These are phyloP conservation scores for Tubosaeta brunneosetosa DNA, from an alignment of 768 basidiomycete genomes.

Conservation along the genomic window DNA sequence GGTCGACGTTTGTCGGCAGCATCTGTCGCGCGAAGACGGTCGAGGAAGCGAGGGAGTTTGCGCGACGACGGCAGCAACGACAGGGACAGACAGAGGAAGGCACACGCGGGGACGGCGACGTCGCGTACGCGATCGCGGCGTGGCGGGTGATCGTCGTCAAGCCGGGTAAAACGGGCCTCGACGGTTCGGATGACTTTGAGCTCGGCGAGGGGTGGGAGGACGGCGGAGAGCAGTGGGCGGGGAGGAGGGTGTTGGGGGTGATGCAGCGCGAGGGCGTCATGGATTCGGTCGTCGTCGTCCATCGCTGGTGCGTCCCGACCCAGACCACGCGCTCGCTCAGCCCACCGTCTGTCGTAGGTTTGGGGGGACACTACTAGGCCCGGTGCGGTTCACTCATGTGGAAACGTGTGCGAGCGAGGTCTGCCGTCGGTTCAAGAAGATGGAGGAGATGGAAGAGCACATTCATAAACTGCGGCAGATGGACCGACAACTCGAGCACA, in stretches of 20 bases:
- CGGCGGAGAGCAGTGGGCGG: slow-evolving; percentile 75
- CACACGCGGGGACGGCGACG: slow-evolving; percentile 11
- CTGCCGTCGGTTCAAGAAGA: slow-evolving; percentile 59
- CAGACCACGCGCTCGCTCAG: background rate
- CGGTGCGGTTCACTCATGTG: slow-evolving; percentile 71
- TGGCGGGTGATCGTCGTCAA: slow-evolving; percentile 78
- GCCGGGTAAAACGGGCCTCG: slow-evolving; percentile 57
- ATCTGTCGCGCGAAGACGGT: slow-evolving; percentile 53
- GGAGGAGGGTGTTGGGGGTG: slow-evolving; percentile 54
- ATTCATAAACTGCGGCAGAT: slow-evolving; percentile 52
- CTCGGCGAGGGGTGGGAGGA: slow-evolving; percentile 59
- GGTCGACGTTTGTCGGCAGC: slow-evolving; percentile 65
- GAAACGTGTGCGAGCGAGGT: slow-evolving; percentile 72
- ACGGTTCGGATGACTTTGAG: slow-evolving; percentile 73
- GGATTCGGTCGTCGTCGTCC: slow-evolving; percentile 77
- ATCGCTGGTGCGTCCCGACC: slow-evolving; percentile 54
- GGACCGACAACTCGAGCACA: slow-evolving; percentile 55
- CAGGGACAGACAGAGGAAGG: background rate
- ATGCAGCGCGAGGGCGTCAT: slow-evolving; percentile 68
- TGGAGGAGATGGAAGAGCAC: slow-evolving; percentile 64
- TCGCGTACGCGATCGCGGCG: slow-evolving; percentile 69
- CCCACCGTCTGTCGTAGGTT: slow-evolving; percentile 44
- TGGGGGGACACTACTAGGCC: slow-evolving; percentile 77
- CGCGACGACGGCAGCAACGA: slow-evolving; percentile 13
- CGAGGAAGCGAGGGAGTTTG: slow-evolving; percentile 45